Conservation (phyloP, 495 filamentous ascomycete species). For the Aspergillus carlsbadensis region DNA sequence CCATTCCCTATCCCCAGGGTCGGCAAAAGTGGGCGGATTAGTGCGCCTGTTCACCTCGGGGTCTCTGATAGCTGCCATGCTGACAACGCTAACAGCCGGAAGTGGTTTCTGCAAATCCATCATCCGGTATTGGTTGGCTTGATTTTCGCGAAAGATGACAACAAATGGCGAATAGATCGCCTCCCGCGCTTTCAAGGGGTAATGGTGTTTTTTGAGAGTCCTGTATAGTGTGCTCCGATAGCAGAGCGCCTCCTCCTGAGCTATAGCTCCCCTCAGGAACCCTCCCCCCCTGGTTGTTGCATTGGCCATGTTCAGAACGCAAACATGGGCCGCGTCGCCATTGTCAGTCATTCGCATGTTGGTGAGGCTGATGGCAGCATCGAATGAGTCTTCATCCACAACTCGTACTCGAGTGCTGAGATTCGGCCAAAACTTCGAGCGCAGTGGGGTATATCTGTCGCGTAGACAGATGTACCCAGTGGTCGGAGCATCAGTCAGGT, state of each 20-base stretch:
- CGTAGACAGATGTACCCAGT: conserved; percentile 20
- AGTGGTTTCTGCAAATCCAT: conserved; percentile 38
- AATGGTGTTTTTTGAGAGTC: conserved; percentile 52
- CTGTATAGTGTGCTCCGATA: conserved; percentile 58
- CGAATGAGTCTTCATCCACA: conserved; percentile 50
- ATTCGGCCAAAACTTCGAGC: conserved; percentile 21
- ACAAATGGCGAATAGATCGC: conserved; percentile 61
- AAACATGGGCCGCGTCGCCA: conserved; percentile 36
- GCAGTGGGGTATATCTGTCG: conserved; percentile 15
- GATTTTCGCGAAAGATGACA: conserved; percentile 50
- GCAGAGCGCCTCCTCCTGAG: conserved; percentile 68
- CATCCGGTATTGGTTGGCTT: conserved; percentile 37
- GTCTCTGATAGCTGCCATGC: conserved; percentile 52
- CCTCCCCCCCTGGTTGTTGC: conserved; percentile 52
- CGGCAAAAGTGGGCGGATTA: conserved; percentile 27
- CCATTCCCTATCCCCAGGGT: conserved; percentile 41
- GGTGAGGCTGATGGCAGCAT: conserved; percentile 45
- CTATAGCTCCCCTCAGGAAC: conserved; percentile 52
- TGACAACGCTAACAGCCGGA: conserved; percentile 56
- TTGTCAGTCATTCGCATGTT: not conserved
- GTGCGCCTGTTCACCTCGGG: conserved; percentile 38
- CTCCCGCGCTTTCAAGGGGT: conserved; percentile 52
- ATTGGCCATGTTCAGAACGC: conserved; percentile 63
- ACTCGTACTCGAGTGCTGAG: conserved; percentile 33
- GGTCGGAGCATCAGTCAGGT: conserved; percentile 21